Percentiles rank a stretch among this genome's conserved stretches.
These are phyloP conservation scores for Capsicum rhomboideum DNA, from an alignment of 257 asterid genomes.

Conservation along the genomic window DNA sequence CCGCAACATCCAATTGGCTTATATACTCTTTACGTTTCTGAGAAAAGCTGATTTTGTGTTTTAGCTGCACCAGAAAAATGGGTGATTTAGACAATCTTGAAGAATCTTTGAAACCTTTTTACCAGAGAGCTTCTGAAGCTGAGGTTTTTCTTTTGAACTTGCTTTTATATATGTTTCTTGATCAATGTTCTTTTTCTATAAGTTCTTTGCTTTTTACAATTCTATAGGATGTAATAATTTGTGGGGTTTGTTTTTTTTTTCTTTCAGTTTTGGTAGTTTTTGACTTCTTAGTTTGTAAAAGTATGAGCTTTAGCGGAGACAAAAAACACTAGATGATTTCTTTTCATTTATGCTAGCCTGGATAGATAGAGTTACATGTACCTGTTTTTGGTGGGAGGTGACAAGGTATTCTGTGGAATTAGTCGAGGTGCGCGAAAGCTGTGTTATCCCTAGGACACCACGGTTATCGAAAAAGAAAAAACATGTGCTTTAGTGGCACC, in stretches of 20 bases:
- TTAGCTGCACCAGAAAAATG: neutral
- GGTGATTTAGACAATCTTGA: constrained; percentile 32
- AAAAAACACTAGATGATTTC: too few relatives aligned
- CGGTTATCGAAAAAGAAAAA: too few relatives aligned
- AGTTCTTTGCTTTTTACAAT: too few relatives aligned
- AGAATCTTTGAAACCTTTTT: constrained; percentile 52
- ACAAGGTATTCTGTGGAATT: too few relatives aligned
- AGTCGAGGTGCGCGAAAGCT: too few relatives aligned
- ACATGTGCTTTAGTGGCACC: too few relatives aligned
- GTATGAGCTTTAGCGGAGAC: too few relatives aligned
- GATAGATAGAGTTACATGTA: too few relatives aligned
- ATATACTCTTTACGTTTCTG: neutral
- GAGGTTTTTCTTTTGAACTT: constrained; percentile 35
- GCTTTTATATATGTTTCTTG: neutral
- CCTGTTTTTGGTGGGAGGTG: too few relatives aligned
- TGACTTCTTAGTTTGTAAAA: neutral
- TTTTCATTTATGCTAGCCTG: too few relatives aligned
- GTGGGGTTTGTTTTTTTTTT: neutral
- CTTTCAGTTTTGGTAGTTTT: neutral
- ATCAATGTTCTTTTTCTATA: neutral
- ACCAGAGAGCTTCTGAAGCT: constrained; percentile 74
- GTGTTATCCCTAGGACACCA: too few relatives aligned
- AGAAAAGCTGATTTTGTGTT: neutral
- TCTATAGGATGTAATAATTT: neutral
- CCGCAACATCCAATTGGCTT: neutral